Base-by-base conservation (phyloP, 2,329 filamentous ascomycete genomes). In the Arthrobotrys megalospora region DNA sequence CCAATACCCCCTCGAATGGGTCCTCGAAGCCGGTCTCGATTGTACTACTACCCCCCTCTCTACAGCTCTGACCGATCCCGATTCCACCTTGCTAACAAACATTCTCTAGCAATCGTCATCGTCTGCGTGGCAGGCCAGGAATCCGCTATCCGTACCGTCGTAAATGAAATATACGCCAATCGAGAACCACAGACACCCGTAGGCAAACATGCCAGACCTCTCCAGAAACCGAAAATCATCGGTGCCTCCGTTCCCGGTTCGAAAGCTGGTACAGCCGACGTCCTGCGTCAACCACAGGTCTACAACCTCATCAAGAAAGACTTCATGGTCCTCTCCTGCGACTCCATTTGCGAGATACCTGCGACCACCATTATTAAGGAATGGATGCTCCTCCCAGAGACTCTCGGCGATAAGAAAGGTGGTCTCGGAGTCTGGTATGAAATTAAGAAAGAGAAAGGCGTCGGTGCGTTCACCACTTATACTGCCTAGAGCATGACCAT, bases 341-440 rank as follows among this genome's bases (percentile, higher is more conserved):
- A 99, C 83, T 87, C 99, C 6, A 90, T 99, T 45, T 97, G 94
- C 83, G 94, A 97, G 82, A 86, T 98, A 14, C 91, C 92, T 1
- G 94, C 94, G 11, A 92, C 94, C 81, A 90, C 91, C 79, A 87
- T 98, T 21, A 85, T 97, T 1, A 93, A 97, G 84, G 90, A 94
- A 77, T 99, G 96, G 94, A 94, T 97, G 91, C 43, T 71, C 16
- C 38, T 78, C 34, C 75, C 75, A 4, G 67, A 72, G 34, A 72
- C 60, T 5, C 21, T 72, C 3, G 67, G 67, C 14, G 60, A 71
- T 28, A 67, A 48, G 14, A 58, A 47, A 8, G 94, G 94, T 48
- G 96, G 93, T 0, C 86, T 98, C 43, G 91, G 92, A 5, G 92
- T 99, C 0, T 98, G 92, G 90, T 98, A 97, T 84, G 90, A 95